A percentile compares a stretch with the other conserved stretches of the same genome.
These are phyloP conservation scores for Camelina laxa DNA, from an alignment of 345 rosid species.

Conservation along the genomic window DNA sequence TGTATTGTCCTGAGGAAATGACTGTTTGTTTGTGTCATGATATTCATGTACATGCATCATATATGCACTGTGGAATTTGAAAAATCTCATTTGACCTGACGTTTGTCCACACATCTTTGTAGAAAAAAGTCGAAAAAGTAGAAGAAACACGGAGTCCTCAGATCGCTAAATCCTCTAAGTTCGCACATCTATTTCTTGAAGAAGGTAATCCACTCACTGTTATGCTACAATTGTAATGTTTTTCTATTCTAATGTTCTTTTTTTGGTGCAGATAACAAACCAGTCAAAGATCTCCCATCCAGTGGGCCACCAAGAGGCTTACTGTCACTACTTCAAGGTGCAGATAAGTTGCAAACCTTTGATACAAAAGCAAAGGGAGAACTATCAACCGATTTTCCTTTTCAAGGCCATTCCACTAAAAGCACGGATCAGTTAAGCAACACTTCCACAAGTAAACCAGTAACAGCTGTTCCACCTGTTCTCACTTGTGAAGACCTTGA, in stretches of 20 bases:
- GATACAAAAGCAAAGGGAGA: conserved; percentile 49
- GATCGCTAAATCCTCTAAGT: conserved; percentile 72
- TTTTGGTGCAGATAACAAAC: conserved; percentile 68
- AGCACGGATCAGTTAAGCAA: conserved; percentile 42
- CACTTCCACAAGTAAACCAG: conserved; percentile 40
- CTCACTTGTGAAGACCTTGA: conserved; percentile 99
- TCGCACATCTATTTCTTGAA: conserved; percentile 85
- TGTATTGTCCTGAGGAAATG: conserved; percentile 10
- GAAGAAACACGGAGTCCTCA: conserved; percentile 56
- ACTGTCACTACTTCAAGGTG: conserved; percentile 78
- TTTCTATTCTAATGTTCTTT: conserved; percentile 19
- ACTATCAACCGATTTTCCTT: conserved; percentile 41
- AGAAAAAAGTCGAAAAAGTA: conserved; percentile 57
- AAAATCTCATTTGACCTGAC: conserved; percentile 30
- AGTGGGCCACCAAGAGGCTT: conserved; percentile 58
- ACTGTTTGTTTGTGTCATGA: conserved; percentile 17
- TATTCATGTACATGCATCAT: conserved; percentile 1
- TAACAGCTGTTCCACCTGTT: conserved; percentile 59
- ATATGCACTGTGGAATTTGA: conserved; percentile 10
- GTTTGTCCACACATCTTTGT: conserved; percentile 35
- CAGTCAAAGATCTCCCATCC: conserved; percentile 50
- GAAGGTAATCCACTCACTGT: conserved; percentile 59
- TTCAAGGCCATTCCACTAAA: conserved; percentile 52
- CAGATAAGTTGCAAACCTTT: conserved; percentile 61
- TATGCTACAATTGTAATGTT: conserved; percentile 20